Base-by-base conservation (phyloP, 2,329 filamentous ascomycete species). In the Colletotrichum trifolii region DNA sequence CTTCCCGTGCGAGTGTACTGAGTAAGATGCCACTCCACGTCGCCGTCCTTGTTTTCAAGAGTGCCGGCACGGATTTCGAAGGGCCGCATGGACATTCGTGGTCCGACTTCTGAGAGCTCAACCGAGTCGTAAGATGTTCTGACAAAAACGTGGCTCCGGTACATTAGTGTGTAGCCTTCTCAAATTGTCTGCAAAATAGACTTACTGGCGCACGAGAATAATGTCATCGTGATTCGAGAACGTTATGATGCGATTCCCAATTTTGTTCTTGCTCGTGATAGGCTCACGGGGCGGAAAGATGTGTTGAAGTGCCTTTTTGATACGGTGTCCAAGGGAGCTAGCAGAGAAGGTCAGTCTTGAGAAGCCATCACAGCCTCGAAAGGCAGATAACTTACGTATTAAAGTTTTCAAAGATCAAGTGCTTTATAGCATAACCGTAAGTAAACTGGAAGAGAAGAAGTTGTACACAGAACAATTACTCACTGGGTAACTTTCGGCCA, bases 371-470 rank as follows among this genome's bases (percentile, higher is more conserved):
- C 40, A 13, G 17, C 8, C 8, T n/a, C 10, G 25, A 7, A 13
- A 6, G 8, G 7, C 15, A 46, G 25, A 34, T 17, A 13, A 33
- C 59, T 12, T 39, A 68, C 66, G 45, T 61, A 13, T 64, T 91
- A 79, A 99, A 98, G 2, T 94, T 94, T 73, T 99, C 96, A 72
- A 99, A 98, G 68, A 99, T 92, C 3, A 99, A 83, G 73, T 98
- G 95, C 0, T 12, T 12, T 6, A 8, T 8, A 9, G 8, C 15
- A 17, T 54, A 12, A 54, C 38, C 12, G 6, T 34, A 25, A 34
- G 8, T 11, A 35, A 9, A 40, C 13, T 40, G 9, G 9, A 40
- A 10, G 13, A 10, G 9, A 40, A 13, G 6, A 40, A 13, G 38
- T 9, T 40, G 38, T 10, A 5, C 25, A 25, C 25, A 25, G 25